phyloP scores from a whole-genome alignment of 352 stramenopile genomes.

The Phytopythium sindhum region DNA sequence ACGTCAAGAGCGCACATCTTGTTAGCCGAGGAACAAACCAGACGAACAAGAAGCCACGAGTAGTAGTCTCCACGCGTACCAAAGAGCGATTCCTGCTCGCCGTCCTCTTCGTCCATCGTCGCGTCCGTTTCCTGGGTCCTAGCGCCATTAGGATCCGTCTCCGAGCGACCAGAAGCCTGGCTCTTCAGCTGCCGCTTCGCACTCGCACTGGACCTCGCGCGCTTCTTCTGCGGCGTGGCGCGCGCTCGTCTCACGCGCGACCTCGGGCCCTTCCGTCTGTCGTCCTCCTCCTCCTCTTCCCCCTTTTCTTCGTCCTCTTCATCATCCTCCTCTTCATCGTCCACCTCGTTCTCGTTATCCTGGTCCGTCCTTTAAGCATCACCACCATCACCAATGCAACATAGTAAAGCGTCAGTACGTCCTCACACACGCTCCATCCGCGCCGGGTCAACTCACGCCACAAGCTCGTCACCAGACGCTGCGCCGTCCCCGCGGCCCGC shows the following conservation, averaged over 20 bases:
- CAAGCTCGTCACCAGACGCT: background rate
- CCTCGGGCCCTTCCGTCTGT: background rate
- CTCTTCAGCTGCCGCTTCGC: background rate
- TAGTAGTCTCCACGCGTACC: constrained; percentile 13
- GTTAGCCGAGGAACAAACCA: background rate
- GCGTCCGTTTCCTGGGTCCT: constrained; percentile 13
- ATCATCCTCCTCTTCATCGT: constrained; percentile 14
- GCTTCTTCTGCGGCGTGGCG: background rate
- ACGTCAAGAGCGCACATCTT: background rate
- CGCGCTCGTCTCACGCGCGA: background rate
- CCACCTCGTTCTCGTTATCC: constrained; percentile 15
- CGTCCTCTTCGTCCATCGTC: constrained; percentile 11
- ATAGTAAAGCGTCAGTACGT: background rate
- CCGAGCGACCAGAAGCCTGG: background rate
- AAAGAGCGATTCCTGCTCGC: constrained; percentile 20
- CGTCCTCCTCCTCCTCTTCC: constrained; percentile 15
- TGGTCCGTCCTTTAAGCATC: background rate
- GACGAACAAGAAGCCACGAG: constrained; percentile 7
- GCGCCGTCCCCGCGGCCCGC: background rate
- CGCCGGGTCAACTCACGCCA: background rate
- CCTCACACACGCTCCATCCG: background rate
- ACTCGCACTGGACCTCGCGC: background rate
- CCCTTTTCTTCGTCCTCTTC: constrained; percentile 15
- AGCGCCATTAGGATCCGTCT: constrained; percentile 5
- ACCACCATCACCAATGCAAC: background rate